Evolutionary conservation across 2,329 filamentous ascomycete genomes (phyloP), one percentile per base, ranked within the genome.

Genomic region (Alternaria ventricosa): DNA sequence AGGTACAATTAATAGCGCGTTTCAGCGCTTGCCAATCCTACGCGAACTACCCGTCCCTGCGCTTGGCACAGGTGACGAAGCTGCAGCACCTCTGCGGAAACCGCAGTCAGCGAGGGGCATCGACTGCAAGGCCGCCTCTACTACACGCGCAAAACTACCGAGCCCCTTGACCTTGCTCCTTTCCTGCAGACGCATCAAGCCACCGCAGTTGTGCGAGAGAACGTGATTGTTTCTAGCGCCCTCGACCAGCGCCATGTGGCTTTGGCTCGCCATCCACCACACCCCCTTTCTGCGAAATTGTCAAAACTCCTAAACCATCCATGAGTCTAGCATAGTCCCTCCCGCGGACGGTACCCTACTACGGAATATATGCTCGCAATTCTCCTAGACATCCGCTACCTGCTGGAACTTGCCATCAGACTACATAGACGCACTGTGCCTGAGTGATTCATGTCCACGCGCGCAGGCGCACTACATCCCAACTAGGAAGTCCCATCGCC

Each of bases 21-120:
- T 74, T 74, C 72, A 74, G 51, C 60, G 57, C 30, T 41, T 57
- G 66, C 60, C 61, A 63, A 65, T 69, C 63, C 45, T 57, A 65
- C 58, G 68, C 68, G 65, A 71, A 60, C 47, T 58, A 57, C 23
- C 44, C 59, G 64, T 55, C 46, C 53, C 55, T 56, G 47, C 20
- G 50, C 58, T 60, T 60, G 44, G 60, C 65, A 60, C 57, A 66
- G 57, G 64, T 66, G 69, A 70, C 57, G 45, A 60, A 53, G 56
- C 49, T 60, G 56, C 60, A 55, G 30, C 56, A 45, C 18, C 25
- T 27, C 25, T 47, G 44, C 6, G 25, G 23, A 22, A 46, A 60
- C 60, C 23, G 23, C 23, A 36, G 44, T 20, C 18, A 46, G 50
- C 55, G 58, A 64, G 55, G 59, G 58, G 58, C 55, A 47, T 50